Evolutionary conservation across 1,139 yeast genomes (phyloP), one percentile per base, ranked within the genome.

Genomic region (Candida gigantensis): DNA sequence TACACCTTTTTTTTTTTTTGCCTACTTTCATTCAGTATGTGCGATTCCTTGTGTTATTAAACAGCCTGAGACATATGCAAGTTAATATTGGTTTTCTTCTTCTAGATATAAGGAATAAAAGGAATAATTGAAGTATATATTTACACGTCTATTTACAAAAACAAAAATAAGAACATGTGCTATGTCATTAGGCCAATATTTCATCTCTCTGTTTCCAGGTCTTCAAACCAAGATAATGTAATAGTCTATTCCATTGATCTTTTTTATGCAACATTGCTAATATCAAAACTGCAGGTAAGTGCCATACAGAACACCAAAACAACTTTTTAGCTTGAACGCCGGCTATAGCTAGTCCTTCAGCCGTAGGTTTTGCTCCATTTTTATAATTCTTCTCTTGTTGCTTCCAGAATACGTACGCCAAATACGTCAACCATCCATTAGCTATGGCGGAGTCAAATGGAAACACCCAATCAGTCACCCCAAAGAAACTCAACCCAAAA

Each of bases 261-360:
- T 82, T 84, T 61, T 92, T 94, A 61, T 94, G 98, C 36, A 90
- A 60, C 89, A 94, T 89, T 1, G 97, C 97, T 42, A 94, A 68
- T 17, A 89, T 82, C 39, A 94, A 66, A 7, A 94, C 83, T 0
- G 87, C 92, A 1, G 99, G 98, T 36, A 94, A 65, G 51, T 94
- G 97, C 79, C 94, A 81, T 2, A 94, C 96, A 17, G 96, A 85
- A 28, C 95, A 88, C 95, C 96, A 87, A 60, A 92, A 92, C 32
- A 92, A 72, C 55, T 84, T 84, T 43, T 88, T 80, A 1, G 97
- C 96, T 56, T 78, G 82, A 1, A 68, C 50, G 44, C 75, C 79
- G 1, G 95, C 87, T 39, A 71, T 41, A 12, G 71, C 68, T 33
- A 81, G 52, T 0, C 84, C 87, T 46, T 78, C 76, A 11, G 72